These are phyloP conservation scores for Apiospora koreana DNA, from an alignment of 2,329 filamentous ascomycete species.

Conservation along the genomic window DNA sequence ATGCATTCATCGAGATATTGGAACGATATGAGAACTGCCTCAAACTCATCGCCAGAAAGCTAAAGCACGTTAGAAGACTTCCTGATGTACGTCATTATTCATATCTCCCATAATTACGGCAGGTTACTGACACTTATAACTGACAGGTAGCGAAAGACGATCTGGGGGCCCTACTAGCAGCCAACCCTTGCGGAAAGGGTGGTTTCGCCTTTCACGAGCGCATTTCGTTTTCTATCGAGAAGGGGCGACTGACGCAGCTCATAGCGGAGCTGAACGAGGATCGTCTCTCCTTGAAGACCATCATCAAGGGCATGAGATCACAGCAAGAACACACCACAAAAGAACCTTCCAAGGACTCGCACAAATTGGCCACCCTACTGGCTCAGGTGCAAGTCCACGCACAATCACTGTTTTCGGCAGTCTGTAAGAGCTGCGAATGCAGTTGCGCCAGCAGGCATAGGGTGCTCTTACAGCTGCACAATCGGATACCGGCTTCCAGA, in stretches of 20 bases:
- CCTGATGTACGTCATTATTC: not conserved
- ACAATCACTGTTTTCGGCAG: not conserved
- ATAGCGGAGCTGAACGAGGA: conserved; percentile 14
- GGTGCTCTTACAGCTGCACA: not conserved
- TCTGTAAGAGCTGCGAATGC: not conserved
- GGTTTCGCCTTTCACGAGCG: conserved; percentile 11
- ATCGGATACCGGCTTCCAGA: not conserved
- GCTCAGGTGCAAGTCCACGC: not conserved
- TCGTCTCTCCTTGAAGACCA: conserved; percentile 10
- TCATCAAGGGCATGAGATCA: conserved; percentile 16
- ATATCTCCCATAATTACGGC: not conserved
- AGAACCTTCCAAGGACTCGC: not conserved
- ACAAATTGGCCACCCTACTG: not conserved
- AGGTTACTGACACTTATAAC: not conserved
- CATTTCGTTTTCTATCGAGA: conserved; percentile 13
- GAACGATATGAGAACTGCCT: conserved; percentile 16
- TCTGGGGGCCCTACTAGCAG: not conserved
- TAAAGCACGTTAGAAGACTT: conserved; percentile 6
- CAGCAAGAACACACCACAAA: conserved; percentile 3
- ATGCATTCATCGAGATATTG: conserved; percentile 14
- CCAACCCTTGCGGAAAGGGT: not conserved
- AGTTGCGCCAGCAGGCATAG: not conserved
- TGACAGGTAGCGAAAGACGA: not conserved
- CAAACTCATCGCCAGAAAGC: conserved; percentile 15
- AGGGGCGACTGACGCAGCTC: conserved; percentile 2